Conservation (phyloP, 345 rosid genomes). For the Orychophragmus violaceus region DNA sequence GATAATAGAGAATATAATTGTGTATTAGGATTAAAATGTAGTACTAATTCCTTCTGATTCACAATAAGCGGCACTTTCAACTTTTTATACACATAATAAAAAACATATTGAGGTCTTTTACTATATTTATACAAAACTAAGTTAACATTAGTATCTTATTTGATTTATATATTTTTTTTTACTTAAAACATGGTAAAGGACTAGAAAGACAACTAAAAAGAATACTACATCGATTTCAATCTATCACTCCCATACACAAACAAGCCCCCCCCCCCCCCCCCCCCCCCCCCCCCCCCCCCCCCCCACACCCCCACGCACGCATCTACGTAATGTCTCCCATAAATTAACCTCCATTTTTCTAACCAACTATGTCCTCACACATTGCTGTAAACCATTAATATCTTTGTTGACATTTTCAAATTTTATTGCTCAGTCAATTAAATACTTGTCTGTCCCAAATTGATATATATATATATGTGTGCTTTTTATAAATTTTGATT, state of each 20-base stretch:
- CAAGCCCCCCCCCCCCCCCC: too few species aligned
- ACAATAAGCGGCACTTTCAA: neutral
- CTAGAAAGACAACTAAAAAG: neutral
- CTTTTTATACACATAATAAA: neutral
- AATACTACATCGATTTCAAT: neutral
- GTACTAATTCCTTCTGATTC: neutral
- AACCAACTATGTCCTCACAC: constrained; percentile 17
- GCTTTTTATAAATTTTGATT: too few species aligned
- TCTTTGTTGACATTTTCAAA: constrained; percentile 22
- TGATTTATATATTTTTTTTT: too few species aligned
- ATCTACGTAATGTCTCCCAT: constrained; percentile 14
- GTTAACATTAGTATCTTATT: too few species aligned
- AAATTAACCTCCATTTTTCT: constrained; percentile 12
- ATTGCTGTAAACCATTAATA: constrained; percentile 28
- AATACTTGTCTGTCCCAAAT: constrained; percentile 16
- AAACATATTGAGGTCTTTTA: too few species aligned
- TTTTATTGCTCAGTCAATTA: constrained; percentile 8
- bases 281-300: too few species aligned
- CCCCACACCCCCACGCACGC: constrained; percentile 15
- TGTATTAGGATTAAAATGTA: too few species aligned
- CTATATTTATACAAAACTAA: too few species aligned
- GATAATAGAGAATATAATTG: too few species aligned
- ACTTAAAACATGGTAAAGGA: neutral
- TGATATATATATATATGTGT: neutral
- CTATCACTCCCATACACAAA: neutral